These are phyloP conservation scores for Setaria italica DNA, from an alignment of 202 grass and related monocot species.

Conservation along the genomic window DNA sequence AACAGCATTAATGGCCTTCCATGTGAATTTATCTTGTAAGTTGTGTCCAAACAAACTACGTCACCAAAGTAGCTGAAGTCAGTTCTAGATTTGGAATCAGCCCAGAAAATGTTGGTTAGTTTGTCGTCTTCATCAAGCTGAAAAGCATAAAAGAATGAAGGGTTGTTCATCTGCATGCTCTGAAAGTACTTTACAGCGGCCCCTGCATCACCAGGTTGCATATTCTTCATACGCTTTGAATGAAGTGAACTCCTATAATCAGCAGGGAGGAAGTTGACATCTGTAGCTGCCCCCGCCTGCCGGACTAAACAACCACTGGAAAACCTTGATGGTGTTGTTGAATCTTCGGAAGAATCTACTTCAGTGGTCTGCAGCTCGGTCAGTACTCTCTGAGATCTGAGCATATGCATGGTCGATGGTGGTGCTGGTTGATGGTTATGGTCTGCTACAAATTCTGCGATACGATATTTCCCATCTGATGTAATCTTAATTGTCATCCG, in stretches of 20 bases:
- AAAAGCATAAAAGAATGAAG: conserved; percentile 80
- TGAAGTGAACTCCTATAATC: conserved; percentile 74
- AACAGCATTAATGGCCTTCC: conserved; percentile 75
- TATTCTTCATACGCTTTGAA: conserved; percentile 85
- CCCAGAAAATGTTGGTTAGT: conserved; percentile 91
- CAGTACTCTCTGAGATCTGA: conserved; percentile 86
- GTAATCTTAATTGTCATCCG: conserved; percentile 94
- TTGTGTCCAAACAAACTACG: conserved; percentile 81
- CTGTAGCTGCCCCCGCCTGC: conserved; percentile 46
- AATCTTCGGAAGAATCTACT: conserved; percentile 82
- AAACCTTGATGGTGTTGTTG: conserved; percentile 58
- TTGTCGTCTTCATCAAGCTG: conserved; percentile 94
- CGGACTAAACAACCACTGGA: conserved; percentile 49
- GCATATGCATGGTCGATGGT: conserved; percentile 90
- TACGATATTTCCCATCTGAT: conserved; percentile 62
- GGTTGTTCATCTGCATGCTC: conserved; percentile 76
- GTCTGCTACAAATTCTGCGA: conserved; percentile 75
- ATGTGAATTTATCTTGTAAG: conserved; percentile 83
- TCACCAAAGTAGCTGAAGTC: conserved; percentile 83
- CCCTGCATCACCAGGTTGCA: conserved; percentile 85
- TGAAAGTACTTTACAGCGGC: conserved; percentile 78
- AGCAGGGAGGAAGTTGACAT: conserved; percentile 58
- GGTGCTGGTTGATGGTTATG: conserved; percentile 95
- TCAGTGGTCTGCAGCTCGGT: conserved; percentile 77
- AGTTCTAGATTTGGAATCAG: conserved; percentile 74